Evolutionary conservation across 345 rosid species (phyloP).

Genomic region (Lepidium sativum): DNA sequence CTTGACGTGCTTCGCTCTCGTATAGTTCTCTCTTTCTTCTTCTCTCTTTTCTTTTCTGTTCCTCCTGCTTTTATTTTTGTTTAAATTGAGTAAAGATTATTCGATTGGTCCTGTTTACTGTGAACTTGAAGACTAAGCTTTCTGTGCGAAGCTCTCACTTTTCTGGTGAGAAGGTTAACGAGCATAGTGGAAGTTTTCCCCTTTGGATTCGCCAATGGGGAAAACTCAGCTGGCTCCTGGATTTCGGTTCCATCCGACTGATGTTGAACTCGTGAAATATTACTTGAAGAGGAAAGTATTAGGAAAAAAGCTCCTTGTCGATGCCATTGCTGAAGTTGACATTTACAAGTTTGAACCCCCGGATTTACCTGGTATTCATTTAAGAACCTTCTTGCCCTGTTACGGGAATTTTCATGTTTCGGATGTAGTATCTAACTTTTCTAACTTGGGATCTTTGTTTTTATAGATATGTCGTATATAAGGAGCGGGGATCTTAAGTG

Average conservation of each 20-base stretch:
- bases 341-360: constrained; percentile 62
- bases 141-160: not conserved
- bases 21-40: not conserved
- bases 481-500: constrained; percentile 61
- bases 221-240: constrained; percentile 46
- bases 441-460: not conserved
- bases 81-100: not conserved
- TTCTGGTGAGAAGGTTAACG: constrained; percentile 2
- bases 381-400: not conserved
- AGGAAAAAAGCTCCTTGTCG: constrained; percentile 33
- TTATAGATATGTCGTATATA: constrained; percentile 31
- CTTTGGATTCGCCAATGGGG: constrained; percentile 34
- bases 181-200: constrained; percentile 22
- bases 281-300: constrained; percentile 60
- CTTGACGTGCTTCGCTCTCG: constrained; percentile 31
- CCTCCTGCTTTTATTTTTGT: not conserved
- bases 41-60: not conserved
- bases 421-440: not conserved
- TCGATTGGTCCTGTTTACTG: constrained; percentile 6
- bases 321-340: constrained; percentile 55
- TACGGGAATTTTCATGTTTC: not conserved
- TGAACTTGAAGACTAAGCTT: not conserved
- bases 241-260: constrained; percentile 76
- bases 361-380: constrained; percentile 41
- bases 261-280: constrained; percentile 56